phyloP scores from a whole-genome alignment of 139 green algal species.

The Chlamydomonas eustigma region DNA sequence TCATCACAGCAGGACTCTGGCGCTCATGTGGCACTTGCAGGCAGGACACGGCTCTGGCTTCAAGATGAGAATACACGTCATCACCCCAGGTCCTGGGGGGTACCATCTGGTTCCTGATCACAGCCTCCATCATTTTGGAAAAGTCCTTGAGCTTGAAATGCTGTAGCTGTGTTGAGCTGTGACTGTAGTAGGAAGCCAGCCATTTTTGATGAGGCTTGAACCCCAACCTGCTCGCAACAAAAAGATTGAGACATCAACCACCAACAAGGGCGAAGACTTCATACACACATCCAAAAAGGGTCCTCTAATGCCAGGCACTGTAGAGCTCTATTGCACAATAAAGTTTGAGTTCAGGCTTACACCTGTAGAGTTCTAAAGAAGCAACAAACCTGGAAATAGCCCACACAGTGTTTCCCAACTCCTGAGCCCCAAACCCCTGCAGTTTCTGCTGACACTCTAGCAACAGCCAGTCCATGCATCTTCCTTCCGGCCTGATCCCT shows the following conservation, averaged over 20 bases:
- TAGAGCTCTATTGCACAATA: too few relatives aligned
- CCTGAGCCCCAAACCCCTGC: neutral
- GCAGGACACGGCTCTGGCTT: neutral
- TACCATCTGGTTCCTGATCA: neutral
- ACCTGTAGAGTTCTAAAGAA: too few relatives aligned
- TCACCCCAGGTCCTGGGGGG: neutral
- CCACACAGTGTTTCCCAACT: neutral
- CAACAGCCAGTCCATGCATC: neutral
- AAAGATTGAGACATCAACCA: too few relatives aligned
- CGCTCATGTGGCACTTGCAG: neutral
- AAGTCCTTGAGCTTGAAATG: neutral
- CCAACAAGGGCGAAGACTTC: too few relatives aligned
- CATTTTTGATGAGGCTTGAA: neutral
- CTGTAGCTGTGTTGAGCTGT: neutral
- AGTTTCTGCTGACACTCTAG: neutral
- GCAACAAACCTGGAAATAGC: neutral
- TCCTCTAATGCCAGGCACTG: too few relatives aligned
- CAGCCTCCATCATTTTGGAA: neutral
- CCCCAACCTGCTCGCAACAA: too few relatives aligned
- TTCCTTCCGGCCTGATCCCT: neutral
- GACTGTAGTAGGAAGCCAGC: neutral
- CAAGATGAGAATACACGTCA: neutral
- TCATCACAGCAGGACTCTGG: too few relatives aligned
- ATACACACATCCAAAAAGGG: too few relatives aligned
- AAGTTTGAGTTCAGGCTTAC: too few relatives aligned